Percentiles rank a stretch among this genome's conserved stretches.
These are phyloP conservation scores for Epichloe sibirici DNA, from an alignment of 2,329 filamentous ascomycete genomes.

Conservation along the genomic window DNA sequence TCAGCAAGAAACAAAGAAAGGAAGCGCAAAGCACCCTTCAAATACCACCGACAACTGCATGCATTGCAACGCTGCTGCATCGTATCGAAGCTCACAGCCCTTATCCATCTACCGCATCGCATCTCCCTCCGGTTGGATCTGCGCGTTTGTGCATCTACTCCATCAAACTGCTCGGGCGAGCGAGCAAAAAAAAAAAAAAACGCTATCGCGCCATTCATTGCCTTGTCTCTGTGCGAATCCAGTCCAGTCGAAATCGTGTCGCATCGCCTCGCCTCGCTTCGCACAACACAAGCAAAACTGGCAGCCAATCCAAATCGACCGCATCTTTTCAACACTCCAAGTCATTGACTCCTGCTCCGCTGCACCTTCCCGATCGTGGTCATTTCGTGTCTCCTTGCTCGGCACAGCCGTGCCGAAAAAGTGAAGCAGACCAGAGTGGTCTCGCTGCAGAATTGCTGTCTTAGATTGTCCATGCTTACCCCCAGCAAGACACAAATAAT, in stretches of 20 bases:
- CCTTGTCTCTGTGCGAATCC: conserved; percentile 1
- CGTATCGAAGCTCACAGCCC: not conserved
- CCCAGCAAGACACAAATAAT: not conserved
- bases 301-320: conserved; percentile 1
- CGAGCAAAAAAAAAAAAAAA: too few relatives aligned
- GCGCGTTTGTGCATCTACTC: not conserved
- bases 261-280: not conserved
- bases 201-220: not conserved
- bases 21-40: not conserved
- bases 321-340: not conserved
- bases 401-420: conserved; percentile 7
- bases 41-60: not conserved
- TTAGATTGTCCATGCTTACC: conserved; percentile 1
- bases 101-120: not conserved
- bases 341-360: not conserved
- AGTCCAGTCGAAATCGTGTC: not conserved
- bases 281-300: conserved; percentile 1
- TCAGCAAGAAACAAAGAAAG: not conserved
- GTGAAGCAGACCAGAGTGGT: conserved; percentile 4
- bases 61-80: not conserved
- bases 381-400: conserved; percentile 5
- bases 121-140: not conserved
- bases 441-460: conserved; percentile 5
- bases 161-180: not conserved
- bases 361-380: conserved; percentile 7